Evolutionary conservation across 495 filamentous ascomycete genomes (phyloP), one percentile per base, ranked within the genome.

Genomic region (Trichoderma parareesei): DNA sequence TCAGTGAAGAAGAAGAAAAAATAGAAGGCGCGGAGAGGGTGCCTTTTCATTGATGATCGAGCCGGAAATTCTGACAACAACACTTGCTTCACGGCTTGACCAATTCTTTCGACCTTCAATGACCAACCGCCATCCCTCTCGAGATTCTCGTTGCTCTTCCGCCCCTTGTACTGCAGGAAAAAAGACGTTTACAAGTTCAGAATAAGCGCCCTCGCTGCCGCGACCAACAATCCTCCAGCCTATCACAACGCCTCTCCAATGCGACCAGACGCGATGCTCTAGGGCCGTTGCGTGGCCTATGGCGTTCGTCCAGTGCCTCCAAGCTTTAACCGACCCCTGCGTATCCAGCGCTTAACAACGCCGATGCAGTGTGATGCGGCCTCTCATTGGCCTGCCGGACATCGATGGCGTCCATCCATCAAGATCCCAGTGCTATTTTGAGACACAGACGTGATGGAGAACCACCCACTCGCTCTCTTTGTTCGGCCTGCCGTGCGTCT

Each of bases 291-390:
- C 13, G 20, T 57, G 33, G 53, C 53, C 53, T 37, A 57, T 57
- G 53, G 53, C 53, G 53, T 35, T 37, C 53, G 4, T 57, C 53
- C 53, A 57, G 33, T 57, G 53, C 53, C 27, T 35, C 37, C 53
- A 35, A 37, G 14, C 27, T 35, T 33, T 6, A 57, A 35, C 53
- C 53, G 27, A 57, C 53, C 53, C 53, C 27, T 57, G 53, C 53
- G 53, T 57, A 13, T 63, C 61, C 40, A 44, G 61, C 61, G 61
- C 61, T 63, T 63, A 63, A 44, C 3, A 10, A 20, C 13, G 40
- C 61, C 40, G 37, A 57, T 63, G 61, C 61, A 63, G 61, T 43
- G 61, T 63, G 61, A 63, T 63, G 61, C 41, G 61, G n/a, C 61
- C 18, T 37, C 43, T 33, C 40, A 63, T 63, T 63, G 61, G 61